phyloP scores from a whole-genome alignment of 2,329 filamentous ascomycete genomes.

The Aspergillus thermomutatus region DNA sequence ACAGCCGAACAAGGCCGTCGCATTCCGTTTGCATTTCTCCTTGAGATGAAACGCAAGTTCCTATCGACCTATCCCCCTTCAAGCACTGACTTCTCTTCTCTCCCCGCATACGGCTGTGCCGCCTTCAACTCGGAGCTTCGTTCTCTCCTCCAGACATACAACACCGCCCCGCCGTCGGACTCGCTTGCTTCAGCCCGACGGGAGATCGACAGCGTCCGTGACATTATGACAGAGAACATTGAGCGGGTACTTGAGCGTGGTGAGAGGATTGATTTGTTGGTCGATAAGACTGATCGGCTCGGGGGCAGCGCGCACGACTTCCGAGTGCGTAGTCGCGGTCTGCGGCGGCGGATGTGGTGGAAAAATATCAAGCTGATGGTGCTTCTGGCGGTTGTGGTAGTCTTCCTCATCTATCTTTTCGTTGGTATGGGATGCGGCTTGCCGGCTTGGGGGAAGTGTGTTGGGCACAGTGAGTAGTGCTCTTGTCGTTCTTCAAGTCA shows the following conservation, averaged over 20 bases:
- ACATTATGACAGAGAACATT: constrained; percentile 95
- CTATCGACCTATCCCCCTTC: constrained; percentile 64
- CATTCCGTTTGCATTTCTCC: constrained; percentile 87
- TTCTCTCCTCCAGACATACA: constrained; percentile 76
- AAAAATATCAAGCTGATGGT: constrained; percentile 97
- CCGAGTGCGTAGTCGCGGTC: constrained; percentile 75
- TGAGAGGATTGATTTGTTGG: constrained; percentile 87
- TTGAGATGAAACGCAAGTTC: constrained; percentile 88
- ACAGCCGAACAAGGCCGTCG: constrained; percentile 77
- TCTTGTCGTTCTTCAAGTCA: background rate
- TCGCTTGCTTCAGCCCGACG: constrained; percentile 77
- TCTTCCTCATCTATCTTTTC: constrained; percentile 69
- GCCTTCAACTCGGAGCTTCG: constrained; percentile 80
- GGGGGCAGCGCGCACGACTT: constrained; percentile 90
- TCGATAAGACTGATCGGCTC: constrained; percentile 93
- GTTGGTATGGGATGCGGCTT: constrained; percentile 70
- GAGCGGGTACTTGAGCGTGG: constrained; percentile 84
- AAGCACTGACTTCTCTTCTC: constrained; percentile 67
- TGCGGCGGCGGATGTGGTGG: constrained; percentile 98
- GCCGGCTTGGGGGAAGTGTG: constrained; percentile 51
- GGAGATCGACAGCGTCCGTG: constrained; percentile 88
- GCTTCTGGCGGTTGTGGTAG: constrained; percentile 65
- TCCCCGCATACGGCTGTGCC: constrained; percentile 87
- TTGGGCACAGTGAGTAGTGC: constrained; percentile 23
- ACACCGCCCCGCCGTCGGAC: constrained; percentile 73